Evolutionary conservation across 2,329 filamentous ascomycete species (phyloP).

Genomic region (Chrysoporthe cubensis): DNA sequence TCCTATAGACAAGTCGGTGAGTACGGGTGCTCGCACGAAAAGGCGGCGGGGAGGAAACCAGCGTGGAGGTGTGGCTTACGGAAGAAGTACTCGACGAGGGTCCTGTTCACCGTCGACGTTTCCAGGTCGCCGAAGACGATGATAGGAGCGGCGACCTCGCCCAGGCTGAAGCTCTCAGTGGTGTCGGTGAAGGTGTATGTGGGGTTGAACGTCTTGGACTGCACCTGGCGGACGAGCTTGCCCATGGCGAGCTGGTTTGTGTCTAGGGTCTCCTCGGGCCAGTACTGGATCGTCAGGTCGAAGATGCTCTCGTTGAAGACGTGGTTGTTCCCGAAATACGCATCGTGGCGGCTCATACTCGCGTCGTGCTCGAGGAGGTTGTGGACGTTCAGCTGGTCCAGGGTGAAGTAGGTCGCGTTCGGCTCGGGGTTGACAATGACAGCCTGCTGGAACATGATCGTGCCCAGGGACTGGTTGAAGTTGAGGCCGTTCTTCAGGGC

Average conservation of each 20-base stretch:
- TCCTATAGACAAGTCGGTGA: slow-evolving; percentile 21
- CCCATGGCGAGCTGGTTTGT: slow-evolving; percentile 49
- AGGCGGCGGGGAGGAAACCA: not conserved
- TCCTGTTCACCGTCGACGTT: slow-evolving; percentile 43
- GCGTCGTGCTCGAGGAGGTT: slow-evolving; percentile 55
- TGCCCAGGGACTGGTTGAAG: slow-evolving; percentile 45
- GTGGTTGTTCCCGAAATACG: slow-evolving; percentile 54
- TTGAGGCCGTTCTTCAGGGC: slow-evolving; percentile 47
- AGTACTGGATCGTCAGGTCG: slow-evolving; percentile 49
- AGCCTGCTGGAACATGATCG: slow-evolving; percentile 48
- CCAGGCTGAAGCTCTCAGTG: slow-evolving; percentile 50
- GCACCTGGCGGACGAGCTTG: slow-evolving; percentile 48
- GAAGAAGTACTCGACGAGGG: slow-evolving; percentile 50
- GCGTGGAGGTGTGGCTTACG: slow-evolving; percentile 36
- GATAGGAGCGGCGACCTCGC: slow-evolving; percentile 55
- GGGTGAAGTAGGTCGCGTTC: slow-evolving; percentile 48
- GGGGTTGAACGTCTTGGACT: slow-evolving; percentile 51
- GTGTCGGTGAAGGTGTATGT: slow-evolving; percentile 49
- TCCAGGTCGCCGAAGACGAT: slow-evolving; percentile 51
- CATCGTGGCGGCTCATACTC: slow-evolving; percentile 52
- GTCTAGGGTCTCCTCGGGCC: slow-evolving; percentile 46
- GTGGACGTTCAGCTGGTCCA: slow-evolving; percentile 48
- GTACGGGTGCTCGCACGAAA: not conserved
- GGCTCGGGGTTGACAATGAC: slow-evolving; percentile 47
- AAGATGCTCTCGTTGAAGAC: slow-evolving; percentile 58